Conservation (phyloP, 345 rosid species). For the Melaleuca alternifolia region DNA sequence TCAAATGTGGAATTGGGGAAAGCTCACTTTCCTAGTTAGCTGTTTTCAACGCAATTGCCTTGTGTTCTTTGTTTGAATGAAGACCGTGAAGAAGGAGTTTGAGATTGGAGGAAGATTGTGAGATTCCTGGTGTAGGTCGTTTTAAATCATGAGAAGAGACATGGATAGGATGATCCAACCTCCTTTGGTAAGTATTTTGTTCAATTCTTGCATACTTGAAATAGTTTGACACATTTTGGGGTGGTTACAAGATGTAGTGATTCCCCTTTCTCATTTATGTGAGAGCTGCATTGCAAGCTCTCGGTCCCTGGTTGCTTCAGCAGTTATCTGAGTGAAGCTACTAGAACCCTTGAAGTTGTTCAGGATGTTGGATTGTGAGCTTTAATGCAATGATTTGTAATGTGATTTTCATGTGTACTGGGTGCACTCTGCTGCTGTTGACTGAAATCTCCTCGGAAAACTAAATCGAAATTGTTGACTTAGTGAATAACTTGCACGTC, state of each 20-base stretch:
- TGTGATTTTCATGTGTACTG: not conserved
- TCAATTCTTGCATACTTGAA: not conserved
- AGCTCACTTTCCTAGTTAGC: not conserved
- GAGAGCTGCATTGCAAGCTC: not conserved
- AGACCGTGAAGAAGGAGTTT: not conserved
- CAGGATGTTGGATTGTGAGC: not conserved
- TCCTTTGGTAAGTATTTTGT: slow-evolving; percentile 44
- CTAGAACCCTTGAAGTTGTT: not conserved
- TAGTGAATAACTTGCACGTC: not conserved
- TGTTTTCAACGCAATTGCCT: slow-evolving; percentile 1
- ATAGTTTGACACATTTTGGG: not conserved
- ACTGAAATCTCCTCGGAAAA: not conserved
- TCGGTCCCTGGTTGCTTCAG: not conserved
- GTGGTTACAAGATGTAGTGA: not conserved
- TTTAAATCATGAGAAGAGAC: slow-evolving; percentile 9
- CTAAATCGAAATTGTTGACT: not conserved
- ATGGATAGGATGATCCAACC: slow-evolving; percentile 68
- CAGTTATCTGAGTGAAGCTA: not conserved
- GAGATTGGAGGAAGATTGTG: slow-evolving; percentile 13
- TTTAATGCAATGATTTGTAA: not conserved
- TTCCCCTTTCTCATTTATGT: not conserved
- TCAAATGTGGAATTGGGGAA: not conserved
- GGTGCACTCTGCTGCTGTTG: not conserved
- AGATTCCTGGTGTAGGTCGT: slow-evolving; percentile 7
- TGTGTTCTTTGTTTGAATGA: not conserved